These are phyloP conservation scores for Tolypocladium pustulatum DNA, from an alignment of 2,329 filamentous ascomycete genomes.

Conservation along the genomic window DNA sequence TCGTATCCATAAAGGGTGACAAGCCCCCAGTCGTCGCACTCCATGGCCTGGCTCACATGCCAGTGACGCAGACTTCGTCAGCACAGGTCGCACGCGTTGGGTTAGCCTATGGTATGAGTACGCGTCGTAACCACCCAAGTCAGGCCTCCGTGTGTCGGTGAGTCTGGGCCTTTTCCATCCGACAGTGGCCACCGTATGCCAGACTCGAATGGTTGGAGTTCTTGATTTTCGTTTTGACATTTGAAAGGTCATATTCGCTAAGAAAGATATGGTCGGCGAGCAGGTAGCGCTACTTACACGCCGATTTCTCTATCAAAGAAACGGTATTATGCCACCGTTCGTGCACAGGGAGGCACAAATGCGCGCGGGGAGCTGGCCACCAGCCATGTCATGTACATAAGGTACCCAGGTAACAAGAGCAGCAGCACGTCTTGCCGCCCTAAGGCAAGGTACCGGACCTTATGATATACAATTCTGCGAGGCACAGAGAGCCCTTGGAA, in stretches of 20 bases:
- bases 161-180: too few species aligned
- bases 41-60: background rate
- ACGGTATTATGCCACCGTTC: too few species aligned
- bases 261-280: too few species aligned
- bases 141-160: background rate
- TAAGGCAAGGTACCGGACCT: too few species aligned
- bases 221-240: too few species aligned
- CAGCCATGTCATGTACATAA: too few species aligned
- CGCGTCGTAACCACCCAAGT: background rate
- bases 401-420: background rate
- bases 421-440: background rate
- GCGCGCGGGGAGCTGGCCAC: background rate
- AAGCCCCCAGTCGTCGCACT: background rate
- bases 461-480: background rate
- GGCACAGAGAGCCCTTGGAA: background rate
- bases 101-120: background rate
- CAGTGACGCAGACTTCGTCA: background rate
- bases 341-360: background rate
- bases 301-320: too few species aligned
- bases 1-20: background rate
- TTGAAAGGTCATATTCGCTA: too few species aligned
- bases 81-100: background rate
- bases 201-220: background rate
- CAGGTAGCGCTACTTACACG: too few species aligned
- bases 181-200: background rate